Evolutionary conservation across 2,329 filamentous ascomycete species (phyloP), one percentile per base, ranked within the genome.

Genomic region (Cercospora nicotianae): DNA sequence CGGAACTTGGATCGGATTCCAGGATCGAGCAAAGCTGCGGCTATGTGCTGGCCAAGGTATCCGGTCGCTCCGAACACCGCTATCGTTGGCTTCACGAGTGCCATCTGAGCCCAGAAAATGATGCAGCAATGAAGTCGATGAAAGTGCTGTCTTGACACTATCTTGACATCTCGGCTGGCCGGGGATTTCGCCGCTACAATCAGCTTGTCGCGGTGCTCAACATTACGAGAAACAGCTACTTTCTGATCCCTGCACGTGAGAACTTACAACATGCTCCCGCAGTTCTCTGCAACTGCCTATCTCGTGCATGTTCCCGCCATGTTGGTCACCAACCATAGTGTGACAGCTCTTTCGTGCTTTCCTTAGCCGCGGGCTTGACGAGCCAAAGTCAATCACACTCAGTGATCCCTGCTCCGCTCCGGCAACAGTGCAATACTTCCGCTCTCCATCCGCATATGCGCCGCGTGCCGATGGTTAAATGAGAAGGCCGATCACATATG

Each of bases 41-140:
- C 65, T 31, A 67, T 53, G 16, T 42, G 60, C 16, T 55, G 36
- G 5, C 65, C 60, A 18, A 67, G 48, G 3, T 39, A 12, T 7
- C 65, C 65, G 20, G 51, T 67, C n/a, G 59, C 65, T 42, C 65
- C 65, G 33, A 67, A 67, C 16, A 67, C 53, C 18, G 59, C 65
- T 28, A 67, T 59, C 12, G 60, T 51, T 13, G 59, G 31, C 30
- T 55, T 59, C 31, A 26, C 45, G 18, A 53, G 57, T 30, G 64
- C 57, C 64, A 66, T 65, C 20, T 12, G 23, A n/a, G 7, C 6
- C 39, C 9, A 20, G 23, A 48, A 16, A 42, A 5, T n/a, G 36
- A 48, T n/a, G 60, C 23, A 48, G 39, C 12, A 30, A 5, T n/a
- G 18, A 20, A 26, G 18, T 8, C 13, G 39, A n/a, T 12, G 60